phyloP scores from a whole-genome alignment of 1,284 basidiomycete genomes.

The Ustilago curta region DNA sequence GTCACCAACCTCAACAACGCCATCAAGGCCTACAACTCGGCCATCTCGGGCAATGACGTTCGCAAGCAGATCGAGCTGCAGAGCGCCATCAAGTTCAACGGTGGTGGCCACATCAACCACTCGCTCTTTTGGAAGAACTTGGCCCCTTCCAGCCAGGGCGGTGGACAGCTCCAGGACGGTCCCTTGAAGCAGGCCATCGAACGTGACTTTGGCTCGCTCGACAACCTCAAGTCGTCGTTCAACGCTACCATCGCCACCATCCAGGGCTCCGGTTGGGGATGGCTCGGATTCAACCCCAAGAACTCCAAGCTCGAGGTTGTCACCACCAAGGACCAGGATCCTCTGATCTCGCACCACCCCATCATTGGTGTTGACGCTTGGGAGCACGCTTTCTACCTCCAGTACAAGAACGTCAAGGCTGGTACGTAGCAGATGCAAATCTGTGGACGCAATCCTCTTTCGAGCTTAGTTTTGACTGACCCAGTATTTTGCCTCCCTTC shows the following conservation, averaged over 20 bases:
- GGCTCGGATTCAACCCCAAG: constrained; percentile 74
- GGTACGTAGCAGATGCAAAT: constrained; percentile 7
- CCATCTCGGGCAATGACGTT: constrained; percentile 75
- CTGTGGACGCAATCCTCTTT: neutral
- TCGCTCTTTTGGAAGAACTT: constrained; percentile 97
- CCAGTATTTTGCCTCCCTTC: neutral
- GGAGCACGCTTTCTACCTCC: constrained; percentile 77
- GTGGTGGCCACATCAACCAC: constrained; percentile 84
- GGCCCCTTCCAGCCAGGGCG: constrained; percentile 63
- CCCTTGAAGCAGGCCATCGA: constrained; percentile 84
- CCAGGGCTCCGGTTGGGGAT: constrained; percentile 98
- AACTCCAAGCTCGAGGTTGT: constrained; percentile 78
- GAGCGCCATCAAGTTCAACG: constrained; percentile 89
- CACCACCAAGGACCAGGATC: constrained; percentile 97
- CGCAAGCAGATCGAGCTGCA: constrained; percentile 87
- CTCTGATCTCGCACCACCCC: constrained; percentile 84
- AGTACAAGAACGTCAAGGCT: constrained; percentile 65
- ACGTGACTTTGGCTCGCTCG: constrained; percentile 85
- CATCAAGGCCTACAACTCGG: constrained; percentile 82
- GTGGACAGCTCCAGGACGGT: constrained; percentile 76
- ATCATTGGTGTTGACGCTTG: constrained; percentile 97
- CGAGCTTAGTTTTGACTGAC: neutral
- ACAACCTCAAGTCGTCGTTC: constrained; percentile 80
- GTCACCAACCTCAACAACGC: constrained; percentile 74
- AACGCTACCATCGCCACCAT: constrained; percentile 90